Evolutionary conservation across 768 basidiomycete species (phyloP).

Genomic region (Russula abietina): DNA sequence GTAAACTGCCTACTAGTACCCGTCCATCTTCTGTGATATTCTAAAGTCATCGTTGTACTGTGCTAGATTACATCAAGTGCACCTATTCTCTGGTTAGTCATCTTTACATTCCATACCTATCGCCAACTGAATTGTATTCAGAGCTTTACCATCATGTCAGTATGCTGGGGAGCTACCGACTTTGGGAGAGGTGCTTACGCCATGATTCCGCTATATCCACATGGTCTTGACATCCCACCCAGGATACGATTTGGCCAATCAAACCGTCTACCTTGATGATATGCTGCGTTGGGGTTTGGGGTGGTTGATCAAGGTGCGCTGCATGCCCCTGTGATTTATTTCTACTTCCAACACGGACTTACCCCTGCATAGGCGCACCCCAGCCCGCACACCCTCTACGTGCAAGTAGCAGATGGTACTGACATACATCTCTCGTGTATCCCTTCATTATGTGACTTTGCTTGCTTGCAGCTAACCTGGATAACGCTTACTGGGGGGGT

Average conservation of each 20-base stretch:
- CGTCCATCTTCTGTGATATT: neutral
- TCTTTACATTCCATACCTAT: conserved; percentile 2
- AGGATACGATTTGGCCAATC: conserved; percentile 82
- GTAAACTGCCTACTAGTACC: conserved; percentile 17
- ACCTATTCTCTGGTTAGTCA: conserved; percentile 71
- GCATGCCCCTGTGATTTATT: neutral
- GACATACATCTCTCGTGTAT: conserved; percentile 1
- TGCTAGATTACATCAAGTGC: conserved; percentile 77
- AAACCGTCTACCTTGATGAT: conserved; percentile 86
- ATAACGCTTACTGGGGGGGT: conserved; percentile 86
- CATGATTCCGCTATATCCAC: neutral
- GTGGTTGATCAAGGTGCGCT: conserved; percentile 82
- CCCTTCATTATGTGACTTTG: neutral
- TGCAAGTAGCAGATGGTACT: conserved; percentile 67
- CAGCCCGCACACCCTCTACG: conserved; percentile 59
- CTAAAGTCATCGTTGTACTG: neutral
- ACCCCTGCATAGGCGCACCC: conserved; percentile 63
- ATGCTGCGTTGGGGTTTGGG: conserved; percentile 88
- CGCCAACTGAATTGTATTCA: conserved; percentile 29
- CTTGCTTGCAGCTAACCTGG: conserved; percentile 42
- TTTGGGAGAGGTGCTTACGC: conserved; percentile 59
- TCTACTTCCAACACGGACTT: conserved; percentile 1
- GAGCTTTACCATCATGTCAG: conserved; percentile 78
- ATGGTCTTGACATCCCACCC: conserved; percentile 2
- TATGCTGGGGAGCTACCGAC: conserved; percentile 88